Conservation (phyloP, 2,329 filamentous ascomycete species). For the Monosporascus sp. region DNA sequence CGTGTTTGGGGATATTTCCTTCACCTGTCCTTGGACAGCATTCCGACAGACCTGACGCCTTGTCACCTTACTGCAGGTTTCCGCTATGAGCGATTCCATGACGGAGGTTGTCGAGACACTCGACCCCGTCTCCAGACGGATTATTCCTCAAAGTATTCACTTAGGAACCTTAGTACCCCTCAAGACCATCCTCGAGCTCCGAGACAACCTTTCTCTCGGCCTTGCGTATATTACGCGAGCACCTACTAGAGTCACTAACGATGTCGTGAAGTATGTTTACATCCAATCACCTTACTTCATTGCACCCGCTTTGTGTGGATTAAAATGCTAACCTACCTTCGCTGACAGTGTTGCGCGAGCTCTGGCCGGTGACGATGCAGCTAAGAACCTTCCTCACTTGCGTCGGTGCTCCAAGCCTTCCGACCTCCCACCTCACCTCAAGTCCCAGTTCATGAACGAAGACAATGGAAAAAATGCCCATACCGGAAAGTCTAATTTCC, state of each 20-base stretch:
- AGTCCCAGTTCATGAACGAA: conserved; percentile 56
- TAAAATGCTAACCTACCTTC: conserved; percentile 20
- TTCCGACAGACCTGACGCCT: conserved; percentile 18
- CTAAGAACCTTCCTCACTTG: conserved; percentile 64
- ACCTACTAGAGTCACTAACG: conserved; percentile 66
- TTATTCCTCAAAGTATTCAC: conserved; percentile 25
- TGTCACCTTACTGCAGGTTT: conserved; percentile 24
- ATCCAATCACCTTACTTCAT: conserved; percentile 3
- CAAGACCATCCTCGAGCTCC: conserved; percentile 59
- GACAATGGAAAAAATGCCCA: conserved; percentile 52
- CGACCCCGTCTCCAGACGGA: conserved; percentile 29
- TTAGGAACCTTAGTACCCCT: conserved; percentile 48
- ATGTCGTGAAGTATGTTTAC: conserved; percentile 61
- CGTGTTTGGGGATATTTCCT: conserved; percentile 1
- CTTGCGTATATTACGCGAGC: conserved; percentile 67
- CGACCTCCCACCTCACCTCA: conserved; percentile 62
- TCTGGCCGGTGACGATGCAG: conserved; percentile 53
- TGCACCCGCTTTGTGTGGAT: not conserved
- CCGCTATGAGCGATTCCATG: conserved; percentile 32
- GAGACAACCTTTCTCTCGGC: conserved; percentile 52
- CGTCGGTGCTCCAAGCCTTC: conserved; percentile 69
- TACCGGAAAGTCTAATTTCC: conserved; percentile 55
- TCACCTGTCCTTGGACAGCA: not conserved
- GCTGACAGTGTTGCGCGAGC: conserved; percentile 48
- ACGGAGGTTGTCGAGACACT: conserved; percentile 32